Base-by-base conservation (phyloP, 352 stramenopile species). In the Globisporangium radiosum region DNA sequence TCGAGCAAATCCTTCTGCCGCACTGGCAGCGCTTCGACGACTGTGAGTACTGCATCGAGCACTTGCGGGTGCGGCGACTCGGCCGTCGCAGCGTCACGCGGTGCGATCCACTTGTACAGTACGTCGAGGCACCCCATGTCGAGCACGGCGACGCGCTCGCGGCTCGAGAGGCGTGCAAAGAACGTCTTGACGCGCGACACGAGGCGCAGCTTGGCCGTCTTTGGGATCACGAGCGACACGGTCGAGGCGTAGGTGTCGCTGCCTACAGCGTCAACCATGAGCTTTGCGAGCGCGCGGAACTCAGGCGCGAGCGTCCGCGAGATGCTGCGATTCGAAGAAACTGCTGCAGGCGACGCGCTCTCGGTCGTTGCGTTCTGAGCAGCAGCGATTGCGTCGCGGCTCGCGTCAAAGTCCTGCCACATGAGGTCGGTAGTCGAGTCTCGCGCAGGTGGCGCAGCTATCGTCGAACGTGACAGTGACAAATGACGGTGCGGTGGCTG, bases 211-310 rank as follows among this genome's bases (percentile, higher is more conserved):
- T 84, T 85, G 14, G 76, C 79, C 1, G 82, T 92, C 48, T 92
- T 94, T 3, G 85, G 79, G 48, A 92, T 92, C 17, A 72, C 72
- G 36, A 92, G 55, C 15, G 84, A 68, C 13, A 90, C 82, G 0
- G 78, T 90, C 13, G 79, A 92, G 10, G 85, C 82, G 56, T 92
- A 92, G 51, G 89, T 78, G 60, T 94, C 85, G 58, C 75, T 75
- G 36, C 65, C 82, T 2, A 76, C 79, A 1, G 85, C 85, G 54
- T 88, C 71, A 7, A 69, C 33, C 85, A 94, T 94, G 15, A 80
- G 62, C 43, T 88, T 82, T 4, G 71, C 72, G 17, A 94, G 60
- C 37, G 76, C 77, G 33, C 75, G 75, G 56, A 83, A 92, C 36
- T 89, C 73, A 5, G 57, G 58, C 7, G 69, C 55, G 55, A 94